Conservation (phyloP, 192 early-diverging fungal species). For the Chytriomyces confervae region DNA sequence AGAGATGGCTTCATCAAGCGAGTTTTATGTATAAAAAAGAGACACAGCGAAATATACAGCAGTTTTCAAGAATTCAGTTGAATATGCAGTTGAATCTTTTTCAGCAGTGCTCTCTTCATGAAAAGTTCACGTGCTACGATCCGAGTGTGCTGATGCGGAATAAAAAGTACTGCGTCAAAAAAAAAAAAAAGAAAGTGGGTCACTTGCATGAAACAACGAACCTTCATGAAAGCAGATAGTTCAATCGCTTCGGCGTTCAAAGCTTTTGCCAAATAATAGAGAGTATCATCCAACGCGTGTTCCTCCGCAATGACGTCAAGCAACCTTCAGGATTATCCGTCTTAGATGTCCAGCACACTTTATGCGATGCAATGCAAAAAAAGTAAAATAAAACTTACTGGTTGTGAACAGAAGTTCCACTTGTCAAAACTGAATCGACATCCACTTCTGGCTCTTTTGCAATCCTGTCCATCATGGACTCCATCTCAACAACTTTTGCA, state of each 20-base stretch:
- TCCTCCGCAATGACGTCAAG: conserved; percentile 89
- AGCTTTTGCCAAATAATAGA: conserved; percentile 82
- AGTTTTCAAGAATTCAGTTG: conserved; percentile 21
- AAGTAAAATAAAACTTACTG: conserved; percentile 52
- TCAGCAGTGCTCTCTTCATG: conserved; percentile 75
- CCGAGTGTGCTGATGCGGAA: conserved; percentile 64
- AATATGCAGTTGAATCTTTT: conserved; percentile 47
- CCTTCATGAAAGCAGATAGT: conserved; percentile 79
- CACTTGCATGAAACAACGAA: neutral
- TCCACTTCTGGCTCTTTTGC: conserved; percentile 63
- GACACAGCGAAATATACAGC: neutral
- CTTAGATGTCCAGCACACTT: neutral
- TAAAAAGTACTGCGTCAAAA: conserved; percentile 7
- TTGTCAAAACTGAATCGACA: conserved; percentile 67
- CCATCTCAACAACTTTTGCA: conserved; percentile 65
- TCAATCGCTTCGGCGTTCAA: conserved; percentile 78
- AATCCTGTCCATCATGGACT: conserved; percentile 56
- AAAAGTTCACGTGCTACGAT: conserved; percentile 87
- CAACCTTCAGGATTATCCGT: conserved; percentile 56
- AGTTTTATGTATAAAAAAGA: too few species aligned
- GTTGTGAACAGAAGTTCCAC: conserved; percentile 70
- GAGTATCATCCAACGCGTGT: conserved; percentile 85
- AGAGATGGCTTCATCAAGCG: too few species aligned
- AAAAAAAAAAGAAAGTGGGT: neutral
- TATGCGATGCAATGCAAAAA: neutral